Evolutionary conservation across 2,329 filamentous ascomycete species (phyloP).

Genomic region (Pleochaeta shiraiana): DNA sequence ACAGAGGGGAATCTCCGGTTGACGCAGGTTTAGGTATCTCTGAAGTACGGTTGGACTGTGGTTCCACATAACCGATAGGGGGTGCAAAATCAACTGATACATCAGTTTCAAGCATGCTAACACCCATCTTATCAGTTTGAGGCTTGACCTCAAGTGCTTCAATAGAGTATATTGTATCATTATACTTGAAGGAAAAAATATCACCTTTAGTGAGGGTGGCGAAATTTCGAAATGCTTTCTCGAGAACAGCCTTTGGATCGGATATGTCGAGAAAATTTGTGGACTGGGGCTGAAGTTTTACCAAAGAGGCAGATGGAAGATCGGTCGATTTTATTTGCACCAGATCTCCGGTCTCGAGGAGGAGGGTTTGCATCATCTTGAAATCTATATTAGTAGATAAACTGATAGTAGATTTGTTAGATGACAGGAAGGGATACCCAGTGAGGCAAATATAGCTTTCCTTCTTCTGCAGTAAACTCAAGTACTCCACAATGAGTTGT

Average conservation of each 20-base stretch:
- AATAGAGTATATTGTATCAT: constrained; percentile 82
- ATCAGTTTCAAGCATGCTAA: constrained; percentile 93
- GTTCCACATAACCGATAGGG: constrained; percentile 85
- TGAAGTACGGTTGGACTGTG: constrained; percentile 31
- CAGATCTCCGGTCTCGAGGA: constrained; percentile 79
- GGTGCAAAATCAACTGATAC: constrained; percentile 90
- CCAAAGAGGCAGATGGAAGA: constrained; percentile 69
- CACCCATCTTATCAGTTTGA: constrained; percentile 57
- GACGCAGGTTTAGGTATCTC: constrained; percentile 90
- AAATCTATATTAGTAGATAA: constrained; percentile 5
- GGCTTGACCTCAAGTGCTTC: constrained; percentile 90
- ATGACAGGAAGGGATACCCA: constrained; percentile 37
- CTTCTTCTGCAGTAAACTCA: constrained; percentile 95
- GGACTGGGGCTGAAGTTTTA: constrained; percentile 92
- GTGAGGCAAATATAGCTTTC: constrained; percentile 84
- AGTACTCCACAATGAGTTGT: constrained; percentile 87
- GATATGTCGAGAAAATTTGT: constrained; percentile 89
- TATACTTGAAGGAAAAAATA: constrained; percentile 91
- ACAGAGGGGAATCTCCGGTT: constrained; percentile 47
- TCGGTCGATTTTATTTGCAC: constrained; percentile 92
- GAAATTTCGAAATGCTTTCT: constrained; percentile 93
- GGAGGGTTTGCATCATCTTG: constrained; percentile 83
- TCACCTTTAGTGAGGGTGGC: constrained; percentile 84
- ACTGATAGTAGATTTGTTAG: background rate
- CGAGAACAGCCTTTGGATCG: constrained; percentile 90